These are phyloP conservation scores for Ramichloridium luteum DNA, from an alignment of 2,329 filamentous ascomycete species.

Conservation along the genomic window DNA sequence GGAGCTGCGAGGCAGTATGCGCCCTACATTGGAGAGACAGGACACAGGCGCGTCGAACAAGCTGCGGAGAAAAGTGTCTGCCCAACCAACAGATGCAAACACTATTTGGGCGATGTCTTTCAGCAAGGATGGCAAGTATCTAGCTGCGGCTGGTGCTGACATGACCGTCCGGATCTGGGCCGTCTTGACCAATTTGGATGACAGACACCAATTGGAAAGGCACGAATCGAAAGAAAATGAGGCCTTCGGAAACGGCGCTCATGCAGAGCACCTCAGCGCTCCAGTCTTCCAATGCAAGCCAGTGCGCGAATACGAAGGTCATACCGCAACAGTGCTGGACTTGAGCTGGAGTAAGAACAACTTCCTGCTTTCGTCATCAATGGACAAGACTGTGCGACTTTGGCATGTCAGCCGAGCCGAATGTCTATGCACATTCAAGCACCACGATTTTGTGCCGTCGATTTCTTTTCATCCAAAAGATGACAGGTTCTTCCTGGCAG, in stretches of 20 bases:
- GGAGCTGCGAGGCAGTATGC: constrained; percentile 44
- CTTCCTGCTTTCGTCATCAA: constrained; percentile 86
- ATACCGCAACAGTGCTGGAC: constrained; percentile 76
- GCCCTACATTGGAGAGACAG: constrained; percentile 11
- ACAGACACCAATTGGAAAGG: constrained; percentile 60
- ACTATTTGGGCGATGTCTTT: constrained; percentile 91
- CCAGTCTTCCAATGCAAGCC: constrained; percentile 80
- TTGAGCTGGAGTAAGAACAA: constrained; percentile 99
- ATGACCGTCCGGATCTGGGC: constrained; percentile 76
- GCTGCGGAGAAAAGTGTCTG: constrained; percentile 33
- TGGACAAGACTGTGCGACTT: constrained; percentile 92
- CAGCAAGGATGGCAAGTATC: constrained; percentile 77
- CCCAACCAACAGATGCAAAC: constrained; percentile 13
- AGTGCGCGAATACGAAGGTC: constrained; percentile 66
- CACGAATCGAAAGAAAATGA: constrained; percentile 45
- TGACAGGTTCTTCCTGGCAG: constrained; percentile 91
- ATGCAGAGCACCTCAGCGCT: constrained; percentile 54
- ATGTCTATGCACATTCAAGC: constrained; percentile 86
- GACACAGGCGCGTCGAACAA: constrained; percentile 14
- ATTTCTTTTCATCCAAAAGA: constrained; percentile 90
- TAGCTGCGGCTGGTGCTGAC: constrained; percentile 88
- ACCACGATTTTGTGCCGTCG: constrained; percentile 88
- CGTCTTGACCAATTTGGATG: constrained; percentile 70
- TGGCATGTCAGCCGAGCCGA: constrained; percentile 83
- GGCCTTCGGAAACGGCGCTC: constrained; percentile 40